Conservation (phyloP, 805 yeast genomes). For the Candida suzukii region DNA sequence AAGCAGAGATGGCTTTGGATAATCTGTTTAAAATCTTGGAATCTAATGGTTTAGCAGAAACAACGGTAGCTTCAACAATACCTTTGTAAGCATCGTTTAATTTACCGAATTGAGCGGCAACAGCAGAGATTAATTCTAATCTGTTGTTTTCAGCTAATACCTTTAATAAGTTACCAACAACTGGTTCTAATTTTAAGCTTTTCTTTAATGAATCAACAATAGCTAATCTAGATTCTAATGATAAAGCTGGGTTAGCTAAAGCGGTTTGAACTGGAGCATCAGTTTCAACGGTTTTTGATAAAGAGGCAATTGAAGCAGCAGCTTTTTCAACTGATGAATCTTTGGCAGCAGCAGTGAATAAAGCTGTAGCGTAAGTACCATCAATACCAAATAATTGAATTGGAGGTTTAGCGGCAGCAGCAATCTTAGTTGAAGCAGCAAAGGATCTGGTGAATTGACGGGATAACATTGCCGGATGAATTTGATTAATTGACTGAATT, state of each 20-base stretch:
- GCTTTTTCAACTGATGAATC: slow-evolving; percentile 62
- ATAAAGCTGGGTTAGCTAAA: slow-evolving; percentile 78
- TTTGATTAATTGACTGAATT: no score
- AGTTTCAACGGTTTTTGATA: slow-evolving; percentile 45
- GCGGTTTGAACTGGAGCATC: slow-evolving; percentile 60
- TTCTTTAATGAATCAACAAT: slow-evolving; percentile 56
- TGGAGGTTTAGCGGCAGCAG: slow-evolving; percentile 65
- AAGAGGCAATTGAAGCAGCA: slow-evolving; percentile 56
- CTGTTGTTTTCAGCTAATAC: slow-evolving; percentile 95
- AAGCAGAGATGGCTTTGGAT: slow-evolving; percentile 68
- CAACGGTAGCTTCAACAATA: slow-evolving; percentile 86
- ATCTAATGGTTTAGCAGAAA: slow-evolving; percentile 82
- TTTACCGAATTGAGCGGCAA: slow-evolving; percentile 64
- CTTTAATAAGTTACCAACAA: slow-evolving; percentile 70
- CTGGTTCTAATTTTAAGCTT: slow-evolving; percentile 49
- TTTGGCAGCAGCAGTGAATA: slow-evolving; percentile 86
- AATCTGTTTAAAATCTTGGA: slow-evolving; percentile 70
- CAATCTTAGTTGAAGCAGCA: slow-evolving; percentile 51
- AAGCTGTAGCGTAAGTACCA: slow-evolving; percentile 95
- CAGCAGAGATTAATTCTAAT: slow-evolving; percentile 57
- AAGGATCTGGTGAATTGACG: slow-evolving; percentile 63
- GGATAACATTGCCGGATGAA: slow-evolving; percentile 38
- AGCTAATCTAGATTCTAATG: slow-evolving; percentile 62
- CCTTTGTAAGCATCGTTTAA: slow-evolving; percentile 89
- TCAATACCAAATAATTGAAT: slow-evolving; percentile 92